Percentiles rank a stretch among this genome's conserved stretches.
These are phyloP conservation scores for Fraxinus ornus DNA, from an alignment of 305 asterid species.

Conservation along the genomic window DNA sequence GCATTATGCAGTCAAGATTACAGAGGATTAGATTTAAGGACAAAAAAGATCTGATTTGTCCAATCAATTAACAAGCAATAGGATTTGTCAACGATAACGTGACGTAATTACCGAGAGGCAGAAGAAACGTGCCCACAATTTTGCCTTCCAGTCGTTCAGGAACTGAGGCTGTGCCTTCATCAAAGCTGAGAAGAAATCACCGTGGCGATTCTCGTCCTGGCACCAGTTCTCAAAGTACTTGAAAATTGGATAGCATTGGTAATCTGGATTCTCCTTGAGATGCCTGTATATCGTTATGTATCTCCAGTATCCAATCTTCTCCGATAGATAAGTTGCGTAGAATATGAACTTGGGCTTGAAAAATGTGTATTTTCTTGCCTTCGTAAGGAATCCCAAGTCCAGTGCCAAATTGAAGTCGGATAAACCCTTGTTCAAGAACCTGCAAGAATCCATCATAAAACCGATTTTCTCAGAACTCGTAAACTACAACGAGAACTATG, in stretches of 20 bases:
- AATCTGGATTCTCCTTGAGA: constrained; percentile 88
- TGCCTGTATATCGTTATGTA: constrained; percentile 96
- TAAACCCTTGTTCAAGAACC: constrained; percentile 56
- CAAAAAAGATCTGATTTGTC: background rate
- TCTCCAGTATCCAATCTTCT: constrained; percentile 99
- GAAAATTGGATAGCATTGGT: constrained; percentile 94
- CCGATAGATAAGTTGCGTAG: constrained; percentile 92
- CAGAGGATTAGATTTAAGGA: background rate
- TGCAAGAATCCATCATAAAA: constrained; percentile 4
- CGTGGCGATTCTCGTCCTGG: constrained; percentile 99
- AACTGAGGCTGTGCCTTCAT: constrained; percentile 99
- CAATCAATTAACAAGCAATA: background rate
- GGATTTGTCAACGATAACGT: background rate
- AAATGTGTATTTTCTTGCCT: constrained; percentile 94
- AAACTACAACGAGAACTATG: background rate
- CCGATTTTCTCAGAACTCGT: background rate
- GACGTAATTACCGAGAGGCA: constrained; percentile 75
- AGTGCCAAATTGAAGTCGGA: constrained; percentile 84
- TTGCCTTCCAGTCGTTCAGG: constrained; percentile 99
- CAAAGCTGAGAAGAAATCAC: constrained; percentile 98
- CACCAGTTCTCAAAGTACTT: constrained; percentile 99
- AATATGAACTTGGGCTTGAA: constrained; percentile 99
- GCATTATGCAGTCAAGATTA: constrained; percentile 25
- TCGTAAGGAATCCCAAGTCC: constrained; percentile 94
- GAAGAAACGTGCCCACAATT: constrained; percentile 98